phyloP scores from a whole-genome alignment of 2,329 filamentous ascomycete species.

The Talaromyces sp. region DNA sequence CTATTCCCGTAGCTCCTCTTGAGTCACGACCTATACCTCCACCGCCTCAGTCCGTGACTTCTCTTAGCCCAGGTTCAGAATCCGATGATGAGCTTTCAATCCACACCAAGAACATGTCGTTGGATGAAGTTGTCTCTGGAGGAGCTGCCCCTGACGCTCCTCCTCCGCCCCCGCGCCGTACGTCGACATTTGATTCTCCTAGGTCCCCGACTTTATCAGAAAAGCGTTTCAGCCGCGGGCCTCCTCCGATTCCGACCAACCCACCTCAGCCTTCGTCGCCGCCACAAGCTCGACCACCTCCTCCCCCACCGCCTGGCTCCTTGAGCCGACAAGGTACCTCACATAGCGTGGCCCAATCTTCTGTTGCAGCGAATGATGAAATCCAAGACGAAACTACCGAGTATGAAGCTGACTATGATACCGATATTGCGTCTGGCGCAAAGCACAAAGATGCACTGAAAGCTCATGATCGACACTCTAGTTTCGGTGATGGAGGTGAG shows the following conservation, averaged over 20 bases:
- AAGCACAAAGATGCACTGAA: slow-evolving; percentile 91
- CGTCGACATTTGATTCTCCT: slow-evolving; percentile 31
- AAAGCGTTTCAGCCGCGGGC: slow-evolving; percentile 39
- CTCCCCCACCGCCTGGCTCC: slow-evolving; percentile 54
- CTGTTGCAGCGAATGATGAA: slow-evolving; percentile 46
- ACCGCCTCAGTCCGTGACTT: slow-evolving; percentile 50
- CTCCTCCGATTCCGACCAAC: slow-evolving; percentile 35
- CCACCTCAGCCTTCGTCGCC: slow-evolving; percentile 36
- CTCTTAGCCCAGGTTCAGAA: slow-evolving; percentile 72
- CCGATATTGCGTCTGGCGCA: slow-evolving; percentile 90
- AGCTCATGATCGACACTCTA: slow-evolving; percentile 70
- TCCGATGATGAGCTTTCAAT: slow-evolving; percentile 80
- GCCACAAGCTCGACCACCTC: slow-evolving; percentile 57
- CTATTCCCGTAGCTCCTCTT: slow-evolving; percentile 31
- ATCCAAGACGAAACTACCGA: slow-evolving; percentile 80
- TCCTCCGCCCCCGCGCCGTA: slow-evolving; percentile 22
- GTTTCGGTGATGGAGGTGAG: slow-evolving; percentile 62
- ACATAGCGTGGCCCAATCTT: slow-evolving; percentile 34
- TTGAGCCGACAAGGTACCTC: slow-evolving; percentile 55
- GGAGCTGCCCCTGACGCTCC: slow-evolving; percentile 31
- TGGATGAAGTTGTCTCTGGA: slow-evolving; percentile 34
- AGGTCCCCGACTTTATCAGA: slow-evolving; percentile 28
- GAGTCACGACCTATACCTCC: slow-evolving; percentile 42
- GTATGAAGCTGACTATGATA: slow-evolving; percentile 97
- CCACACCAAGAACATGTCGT: slow-evolving; percentile 41